phyloP scores from a whole-genome alignment of 2,329 filamentous ascomycete genomes.

The Colletotrichum echinochloae region DNA sequence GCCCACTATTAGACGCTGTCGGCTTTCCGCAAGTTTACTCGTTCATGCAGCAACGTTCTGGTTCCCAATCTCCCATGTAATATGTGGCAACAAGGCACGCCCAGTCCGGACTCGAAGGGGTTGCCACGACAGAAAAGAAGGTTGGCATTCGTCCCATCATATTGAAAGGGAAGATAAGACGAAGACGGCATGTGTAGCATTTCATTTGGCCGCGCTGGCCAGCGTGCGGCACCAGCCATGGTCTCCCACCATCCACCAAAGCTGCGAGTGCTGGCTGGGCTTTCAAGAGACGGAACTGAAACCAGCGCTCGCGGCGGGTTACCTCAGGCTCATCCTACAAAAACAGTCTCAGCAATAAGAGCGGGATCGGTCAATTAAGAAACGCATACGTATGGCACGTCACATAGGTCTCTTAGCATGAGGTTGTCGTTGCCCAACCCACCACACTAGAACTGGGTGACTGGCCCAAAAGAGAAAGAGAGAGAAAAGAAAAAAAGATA shows the following conservation, averaged over 20 bases:
- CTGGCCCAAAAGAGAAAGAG: too few species aligned
- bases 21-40: not conserved
- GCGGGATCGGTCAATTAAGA: slow-evolving; percentile 2
- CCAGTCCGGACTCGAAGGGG: not conserved
- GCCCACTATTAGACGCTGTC: slow-evolving; percentile 14
- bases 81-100: not conserved
- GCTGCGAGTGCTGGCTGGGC: slow-evolving; percentile 1
- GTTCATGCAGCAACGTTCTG: not conserved
- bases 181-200: slow-evolving; percentile 36
- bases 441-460: slow-evolving; percentile 1
- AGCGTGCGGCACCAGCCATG: slow-evolving; percentile 18
- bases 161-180: slow-evolving; percentile 9
- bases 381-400: not conserved
- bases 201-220: slow-evolving; percentile 28
- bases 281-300: slow-evolving; percentile 24
- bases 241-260: slow-evolving; percentile 12
- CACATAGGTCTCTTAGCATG: not conserved
- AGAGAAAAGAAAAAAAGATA: too few species aligned
- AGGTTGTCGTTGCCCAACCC: slow-evolving; percentile 28
- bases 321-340: slow-evolving; percentile 34
- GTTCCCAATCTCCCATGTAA: not conserved
- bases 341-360: slow-evolving; percentile 16
- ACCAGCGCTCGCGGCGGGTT: slow-evolving; percentile 24
- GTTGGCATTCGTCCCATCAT: slow-evolving; percentile 29
- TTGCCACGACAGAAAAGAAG: slow-evolving; percentile 11